Percentiles rank a stretch among this genome's conserved stretches.
phyloP scores from a whole-genome alignment of 192 early-diverging fungal genomes.

The Linnemannia elongata region DNA sequence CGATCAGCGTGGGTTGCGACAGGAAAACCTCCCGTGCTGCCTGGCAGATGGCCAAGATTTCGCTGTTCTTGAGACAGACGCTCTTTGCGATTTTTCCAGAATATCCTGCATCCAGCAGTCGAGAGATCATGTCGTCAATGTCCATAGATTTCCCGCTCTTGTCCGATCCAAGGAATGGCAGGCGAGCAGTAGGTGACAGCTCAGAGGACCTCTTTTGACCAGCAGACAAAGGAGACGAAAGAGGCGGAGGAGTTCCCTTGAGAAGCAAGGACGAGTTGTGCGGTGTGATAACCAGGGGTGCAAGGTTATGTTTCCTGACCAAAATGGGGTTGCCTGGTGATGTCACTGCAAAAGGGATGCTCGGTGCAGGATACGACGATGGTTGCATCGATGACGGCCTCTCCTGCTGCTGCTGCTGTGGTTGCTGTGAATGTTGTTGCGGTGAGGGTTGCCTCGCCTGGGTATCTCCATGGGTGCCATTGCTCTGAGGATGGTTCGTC shows the following conservation, averaged over 20 bases:
- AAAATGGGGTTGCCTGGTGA: slow-evolving; percentile 53
- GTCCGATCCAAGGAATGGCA: slow-evolving; percentile 34
- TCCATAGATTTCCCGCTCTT: slow-evolving; percentile 46
- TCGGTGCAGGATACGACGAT: slow-evolving; percentile 20
- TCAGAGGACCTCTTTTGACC: slow-evolving; percentile 23
- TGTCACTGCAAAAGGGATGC: slow-evolving; percentile 50
- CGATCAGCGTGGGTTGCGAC: slow-evolving; percentile 86
- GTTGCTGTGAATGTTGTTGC: not conserved
- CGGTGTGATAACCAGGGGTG: slow-evolving; percentile 28
- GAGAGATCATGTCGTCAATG: slow-evolving; percentile 91
- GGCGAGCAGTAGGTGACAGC: slow-evolving; percentile 36
- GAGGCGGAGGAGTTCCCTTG: slow-evolving; percentile 8
- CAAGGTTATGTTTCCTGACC: slow-evolving; percentile 29
- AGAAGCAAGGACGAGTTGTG: not conserved
- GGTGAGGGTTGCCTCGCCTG: slow-evolving; percentile 10
- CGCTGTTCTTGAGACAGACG: slow-evolving; percentile 88
- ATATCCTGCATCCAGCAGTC: slow-evolving; percentile 85
- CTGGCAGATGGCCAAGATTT: slow-evolving; percentile 89
- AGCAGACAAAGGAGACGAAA: slow-evolving; percentile 25
- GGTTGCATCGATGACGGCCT: not conserved
- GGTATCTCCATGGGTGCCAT: slow-evolving; percentile 21
- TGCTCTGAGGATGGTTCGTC: not conserved
- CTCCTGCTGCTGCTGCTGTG: slow-evolving; percentile 12
- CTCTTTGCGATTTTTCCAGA: slow-evolving; percentile 78
- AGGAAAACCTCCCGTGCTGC: slow-evolving; percentile 88